Evolutionary conservation across 2,329 filamentous ascomycete species (phyloP).

Genomic region (Aspergillus unguis): DNA sequence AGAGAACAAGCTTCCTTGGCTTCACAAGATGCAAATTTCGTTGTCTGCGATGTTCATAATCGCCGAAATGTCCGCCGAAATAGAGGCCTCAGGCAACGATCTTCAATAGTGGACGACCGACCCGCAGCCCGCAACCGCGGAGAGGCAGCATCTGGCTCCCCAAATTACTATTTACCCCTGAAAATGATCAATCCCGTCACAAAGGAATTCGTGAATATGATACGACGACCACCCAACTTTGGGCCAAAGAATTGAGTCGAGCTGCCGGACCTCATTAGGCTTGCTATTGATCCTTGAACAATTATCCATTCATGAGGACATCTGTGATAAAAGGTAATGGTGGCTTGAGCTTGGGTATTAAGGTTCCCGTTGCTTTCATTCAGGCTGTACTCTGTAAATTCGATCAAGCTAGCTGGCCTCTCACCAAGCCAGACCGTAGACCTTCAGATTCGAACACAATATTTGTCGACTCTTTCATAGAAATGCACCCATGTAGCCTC

Average conservation of each 20-base stretch:
- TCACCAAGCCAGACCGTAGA: background rate
- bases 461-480: background rate
- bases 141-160: conserved; percentile 11
- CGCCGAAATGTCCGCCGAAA: no score
- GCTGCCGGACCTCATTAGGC: no score
- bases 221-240: background rate
- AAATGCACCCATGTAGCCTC: background rate
- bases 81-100: background rate
- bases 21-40: no score
- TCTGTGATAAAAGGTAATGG: background rate
- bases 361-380: background rate
- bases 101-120: conserved; percentile 9
- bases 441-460: background rate
- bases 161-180: conserved; percentile 23
- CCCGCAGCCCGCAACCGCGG: conserved; percentile 24
- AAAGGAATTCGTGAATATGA: background rate
- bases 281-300: background rate
- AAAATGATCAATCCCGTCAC: conserved; percentile 13
- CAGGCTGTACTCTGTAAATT: no score
- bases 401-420: no score
- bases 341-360: background rate
- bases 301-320: background rate
- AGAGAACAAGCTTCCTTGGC: no score
- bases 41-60: no score
- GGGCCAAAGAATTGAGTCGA: background rate